Evolutionary conservation across 1,139 yeast species (phyloP), one percentile per base, ranked within the genome.

Genomic region (Spathaspora sp.): DNA sequence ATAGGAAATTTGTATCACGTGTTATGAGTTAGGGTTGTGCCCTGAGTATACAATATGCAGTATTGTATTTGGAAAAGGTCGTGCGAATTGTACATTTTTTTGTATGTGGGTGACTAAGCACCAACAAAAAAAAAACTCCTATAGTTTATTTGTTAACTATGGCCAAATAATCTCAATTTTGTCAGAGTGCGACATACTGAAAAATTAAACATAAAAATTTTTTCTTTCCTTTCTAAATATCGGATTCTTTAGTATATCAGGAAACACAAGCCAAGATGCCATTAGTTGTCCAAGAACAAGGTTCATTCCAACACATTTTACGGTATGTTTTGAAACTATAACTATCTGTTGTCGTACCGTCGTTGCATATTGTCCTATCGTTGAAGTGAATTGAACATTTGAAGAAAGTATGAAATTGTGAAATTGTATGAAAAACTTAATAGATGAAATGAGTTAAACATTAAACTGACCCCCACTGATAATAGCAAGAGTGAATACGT

Each of bases 281-380:
- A 77, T 87, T 91, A 86, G 97, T 89, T 81, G 95, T 91, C 80
- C 95, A 89, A 81, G 98, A 93, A 84, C 86, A 89, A 83, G 96
- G 96, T 80, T 88, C 95, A 76, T 93, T 95, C 96, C 99, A 95
- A 84, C 99, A 95, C 95, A 93, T 93, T 83, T 89, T 93, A 83
- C 99, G 97, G 95, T 87, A 86, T 78, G 95, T 86, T 42, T 38
- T 40, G 27, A 40, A 15, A 23, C 16, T 18, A 17, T 17, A 36
- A 20, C 13, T 31, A 18, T 31, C 18, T 31, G 36, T 31, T 15
- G 36, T 31, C 7, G 23, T 20, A 20, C 23, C 23, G 23, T 20
- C 23, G 4, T 20, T 20, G 7, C 34, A 17, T 31, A 18, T 31
- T 31, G 36, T 31, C 10, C 6, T 31, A 15, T 31, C 16, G 36